Evolutionary conservation across 179 eudicot species (phyloP), one percentile per base, ranked within the genome.

Genomic region (Carnegiea gigantea): DNA sequence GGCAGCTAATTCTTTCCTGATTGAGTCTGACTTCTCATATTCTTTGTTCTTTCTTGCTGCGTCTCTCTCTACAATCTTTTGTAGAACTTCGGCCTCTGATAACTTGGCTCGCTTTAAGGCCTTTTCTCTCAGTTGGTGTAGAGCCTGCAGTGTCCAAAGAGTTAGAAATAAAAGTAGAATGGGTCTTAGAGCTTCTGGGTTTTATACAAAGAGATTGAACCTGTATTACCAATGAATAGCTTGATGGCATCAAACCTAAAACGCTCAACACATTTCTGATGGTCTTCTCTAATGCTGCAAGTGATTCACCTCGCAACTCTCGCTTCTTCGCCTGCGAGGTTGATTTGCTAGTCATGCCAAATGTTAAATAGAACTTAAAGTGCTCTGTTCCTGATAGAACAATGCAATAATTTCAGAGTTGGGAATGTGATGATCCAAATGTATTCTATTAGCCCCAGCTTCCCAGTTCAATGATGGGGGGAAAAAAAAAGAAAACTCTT

Each of bases 91-190:
- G 21, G 88, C 86, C 86, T 94, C 98, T 2, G 96, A 90, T 84
- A 96, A 75, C 82, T 90, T 92, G 64, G 94, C 95, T 53, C 99
- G 97, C 84, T 83, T 91, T 86, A 96, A 80, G 67, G 99, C 95
- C 86, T 88, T 91, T 77, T 90, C 95, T 85, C 77, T 92, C 88
- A 96, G 85, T 85, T 96, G 89, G 82, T 86, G 80, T 80, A 96
- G 77, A 70, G 86, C 90, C 98, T 96, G 87, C 76, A 60, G 71
- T 28, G 48, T 24, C 49, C 73, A 77, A 60, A 40, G 43, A 36
- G 40, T 28, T 40, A 77, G 18, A 1, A 17, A 18, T 17, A 57
- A 40, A 71, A 76, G 28, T 0, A 18, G 24, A 15, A 17, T 13
- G 23, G 51, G 9, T 18, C 1, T 17, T 13, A 15, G 13, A 9